Evolutionary conservation across 805 yeast species (phyloP).

Genomic region (Starmerella geochares): DNA sequence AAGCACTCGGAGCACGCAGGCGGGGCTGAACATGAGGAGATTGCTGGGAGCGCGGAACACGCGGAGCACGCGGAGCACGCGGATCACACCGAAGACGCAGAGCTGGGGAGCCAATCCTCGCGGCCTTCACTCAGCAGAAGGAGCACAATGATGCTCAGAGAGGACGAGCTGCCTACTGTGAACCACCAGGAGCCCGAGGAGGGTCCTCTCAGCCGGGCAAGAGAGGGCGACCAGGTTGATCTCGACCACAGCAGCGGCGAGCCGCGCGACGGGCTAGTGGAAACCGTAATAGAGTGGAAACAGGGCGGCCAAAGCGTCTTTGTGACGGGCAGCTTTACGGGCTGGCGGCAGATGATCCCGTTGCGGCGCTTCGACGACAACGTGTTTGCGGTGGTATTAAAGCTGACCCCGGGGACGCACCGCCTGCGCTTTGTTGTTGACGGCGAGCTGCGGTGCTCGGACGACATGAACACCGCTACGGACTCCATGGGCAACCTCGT

Average conservation of each 20-base stretch:
- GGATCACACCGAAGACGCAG: constrained; percentile 7
- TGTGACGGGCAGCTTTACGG: constrained; percentile 95
- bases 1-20: not conserved
- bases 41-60: constrained; percentile 4
- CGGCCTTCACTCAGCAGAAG: constrained; percentile 21
- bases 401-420: constrained; percentile 76
- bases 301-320: constrained; percentile 95
- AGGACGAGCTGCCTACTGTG: constrained; percentile 14
- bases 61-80: constrained; percentile 10
- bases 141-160: constrained; percentile 24
- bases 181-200: constrained; percentile 17
- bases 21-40: constrained; percentile 9
- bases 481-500: constrained; percentile 95
- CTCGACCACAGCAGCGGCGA: constrained; percentile 14
- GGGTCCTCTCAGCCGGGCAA: constrained; percentile 27
- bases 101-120: constrained; percentile 7
- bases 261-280: constrained; percentile 23
- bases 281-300: constrained; percentile 48
- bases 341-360: constrained; percentile 97
- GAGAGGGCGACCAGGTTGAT: constrained; percentile 28
- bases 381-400: constrained; percentile 29
- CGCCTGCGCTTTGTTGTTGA: constrained; percentile 89
- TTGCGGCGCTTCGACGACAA: constrained; percentile 39
- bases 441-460: constrained; percentile 81
- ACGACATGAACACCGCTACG: constrained; percentile 88